Conservation (phyloP, 345 rosid species). For the Rhodomyrtus tomentosa region DNA sequence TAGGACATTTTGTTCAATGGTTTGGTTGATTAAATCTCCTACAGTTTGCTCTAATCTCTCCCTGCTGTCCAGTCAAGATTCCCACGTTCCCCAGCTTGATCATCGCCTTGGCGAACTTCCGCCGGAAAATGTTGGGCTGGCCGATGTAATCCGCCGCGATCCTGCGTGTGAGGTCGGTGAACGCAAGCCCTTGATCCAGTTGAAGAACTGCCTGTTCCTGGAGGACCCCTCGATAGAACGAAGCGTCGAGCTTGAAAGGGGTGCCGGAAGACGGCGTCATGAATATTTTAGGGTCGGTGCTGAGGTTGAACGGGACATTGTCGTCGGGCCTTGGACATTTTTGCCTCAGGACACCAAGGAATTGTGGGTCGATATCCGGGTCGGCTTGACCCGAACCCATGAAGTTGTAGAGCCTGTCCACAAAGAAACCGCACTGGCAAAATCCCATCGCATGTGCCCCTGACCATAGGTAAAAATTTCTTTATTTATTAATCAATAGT, state of each 20-base stretch:
- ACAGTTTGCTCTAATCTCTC: constrained; percentile 8
- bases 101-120: constrained; percentile 9
- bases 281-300: constrained; percentile 1
- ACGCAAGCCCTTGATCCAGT: constrained; percentile 5
- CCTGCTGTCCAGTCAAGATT: constrained; percentile 3
- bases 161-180: constrained; percentile 2
- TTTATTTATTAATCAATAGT: not conserved
- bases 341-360: not conserved
- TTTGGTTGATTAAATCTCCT: constrained; percentile 1
- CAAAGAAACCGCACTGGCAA: constrained; percentile 7
- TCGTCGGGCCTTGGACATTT: not conserved
- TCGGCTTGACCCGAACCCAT: constrained; percentile 1
- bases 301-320: not conserved
- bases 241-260: constrained; percentile 4
- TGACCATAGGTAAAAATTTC: not conserved
- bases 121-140: not conserved
- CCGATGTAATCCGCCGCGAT: not conserved
- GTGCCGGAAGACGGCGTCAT: constrained; percentile 1
- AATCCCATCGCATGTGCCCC: constrained; percentile 10
- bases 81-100: not conserved
- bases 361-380: not conserved
- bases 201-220: not conserved
- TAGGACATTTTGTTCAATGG: not conserved
- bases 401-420: constrained; percentile 7
- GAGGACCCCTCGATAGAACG: constrained; percentile 3